A percentile compares a stretch with the other conserved stretches of the same genome.
Conservation (phyloP, 2,329 filamentous ascomycete species). For the Cercospora nicotianae region DNA sequence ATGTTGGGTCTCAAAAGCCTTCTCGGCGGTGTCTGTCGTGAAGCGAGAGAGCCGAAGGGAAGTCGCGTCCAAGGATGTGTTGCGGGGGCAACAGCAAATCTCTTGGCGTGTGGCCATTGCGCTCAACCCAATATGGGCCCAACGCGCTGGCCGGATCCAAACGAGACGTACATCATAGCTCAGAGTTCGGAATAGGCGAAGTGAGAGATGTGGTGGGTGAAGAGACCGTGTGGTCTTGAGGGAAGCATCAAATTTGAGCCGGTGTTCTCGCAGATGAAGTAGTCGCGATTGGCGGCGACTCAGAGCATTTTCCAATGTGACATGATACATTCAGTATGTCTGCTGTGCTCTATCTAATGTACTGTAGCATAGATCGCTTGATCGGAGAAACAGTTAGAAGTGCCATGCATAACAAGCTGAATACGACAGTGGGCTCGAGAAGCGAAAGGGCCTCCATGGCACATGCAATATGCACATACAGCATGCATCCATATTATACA, state of each 20-base stretch:
- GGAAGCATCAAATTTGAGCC: neutral
- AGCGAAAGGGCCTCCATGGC: neutral
- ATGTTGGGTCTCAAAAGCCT: conserved; percentile 15
- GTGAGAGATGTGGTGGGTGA: neutral
- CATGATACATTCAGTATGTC: neutral
- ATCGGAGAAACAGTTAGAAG: neutral
- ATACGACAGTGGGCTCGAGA: neutral
- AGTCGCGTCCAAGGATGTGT: conserved; percentile 13
- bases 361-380: neutral
- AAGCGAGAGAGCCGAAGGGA: conserved; percentile 1
- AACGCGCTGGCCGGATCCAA: neutral
- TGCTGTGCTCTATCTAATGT: neutral
- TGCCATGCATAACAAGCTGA: neutral
- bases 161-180: neutral
- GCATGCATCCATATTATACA: neutral
- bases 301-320: neutral
- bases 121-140: neutral
- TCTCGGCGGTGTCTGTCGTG: neutral
- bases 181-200: neutral
- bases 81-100: conserved; percentile 2
- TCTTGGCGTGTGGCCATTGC: neutral
- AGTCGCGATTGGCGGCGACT: neutral
- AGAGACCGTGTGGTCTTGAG: neutral
- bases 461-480: neutral
- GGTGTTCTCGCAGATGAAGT: neutral